Evolutionary conservation across 2,329 filamentous ascomycete genomes (phyloP), one percentile per base, ranked within the genome.

Genomic region (Botrytis squamosa): DNA sequence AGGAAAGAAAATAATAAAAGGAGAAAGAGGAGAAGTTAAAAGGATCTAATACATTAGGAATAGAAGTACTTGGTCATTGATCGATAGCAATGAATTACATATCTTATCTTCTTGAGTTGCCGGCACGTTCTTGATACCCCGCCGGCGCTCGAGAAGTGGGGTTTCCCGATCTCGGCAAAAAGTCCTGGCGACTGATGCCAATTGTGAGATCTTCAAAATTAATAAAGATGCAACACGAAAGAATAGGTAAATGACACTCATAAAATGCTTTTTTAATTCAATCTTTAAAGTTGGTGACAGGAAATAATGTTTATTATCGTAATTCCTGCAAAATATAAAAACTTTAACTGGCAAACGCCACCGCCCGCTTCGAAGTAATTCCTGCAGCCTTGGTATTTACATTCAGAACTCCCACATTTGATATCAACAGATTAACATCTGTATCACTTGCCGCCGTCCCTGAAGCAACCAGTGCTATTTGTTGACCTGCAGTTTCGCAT

Each of bases 381-480:
- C 75, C 77, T 3, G 77, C 76, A n/a, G 74, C 75, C 40, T 78
- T 71, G 1, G 74, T 77, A 68, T 77, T 77, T 16, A 64, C 77
- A 74, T 77, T 77, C 70, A 78, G 55, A 44, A 78, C 77, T 0
- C 76, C 77, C n/a, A 77, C 75, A 73, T 77, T 78, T 52, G 77
- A 78, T 52, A 77, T 79, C 60, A 79, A 74, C 25, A 79, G 73
- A 65, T 77, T 76, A 25, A 75, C 57, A 65, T 29, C 71, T 29
- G 77, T 77, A 68, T 78, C 76, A 33, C 75, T 75, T 12, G 63
- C 66, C 10, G 62, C 76, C 4, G 72, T 63, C 20, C 72, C 72
- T 18, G 64, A 72, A 33, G 65, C 60, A 20, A 57, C 49, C 18
- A 75, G 46, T 12, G 74, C 67, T 36, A 77, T 78, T n/a, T 78